Evolutionary conservation across 2,329 filamentous ascomycete species (phyloP).

Genomic region (Sporothrix humicola): DNA sequence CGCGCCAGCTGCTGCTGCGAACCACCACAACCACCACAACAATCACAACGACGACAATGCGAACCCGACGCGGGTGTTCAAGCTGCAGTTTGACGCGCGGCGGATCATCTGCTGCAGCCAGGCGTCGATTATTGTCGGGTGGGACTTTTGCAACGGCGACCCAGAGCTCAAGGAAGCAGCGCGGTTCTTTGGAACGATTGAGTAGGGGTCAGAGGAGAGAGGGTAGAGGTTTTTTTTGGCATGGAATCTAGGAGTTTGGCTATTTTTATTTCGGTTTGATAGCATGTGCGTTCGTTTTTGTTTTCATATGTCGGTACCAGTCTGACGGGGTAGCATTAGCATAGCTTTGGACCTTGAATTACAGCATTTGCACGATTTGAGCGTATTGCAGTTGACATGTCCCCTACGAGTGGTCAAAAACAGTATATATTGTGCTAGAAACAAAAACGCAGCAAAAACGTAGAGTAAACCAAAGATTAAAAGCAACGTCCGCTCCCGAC

Average conservation of each 20-base stretch:
- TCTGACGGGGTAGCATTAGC: conserved; percentile 1
- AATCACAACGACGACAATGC: conserved; percentile 47
- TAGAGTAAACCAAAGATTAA: background rate
- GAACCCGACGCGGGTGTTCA: conserved; percentile 76
- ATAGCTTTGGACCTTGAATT: conserved; percentile 1
- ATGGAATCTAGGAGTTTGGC: background rate
- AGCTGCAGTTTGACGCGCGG: conserved; percentile 92
- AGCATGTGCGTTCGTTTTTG: background rate
- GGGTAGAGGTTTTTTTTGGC: background rate
- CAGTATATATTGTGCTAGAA: background rate
- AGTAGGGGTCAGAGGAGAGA: conserved; percentile 44
- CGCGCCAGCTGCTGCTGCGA: conserved; percentile 48
- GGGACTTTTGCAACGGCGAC: conserved; percentile 95
- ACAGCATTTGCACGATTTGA: background rate
- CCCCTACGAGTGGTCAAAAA: background rate
- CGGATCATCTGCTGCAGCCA: conserved; percentile 95
- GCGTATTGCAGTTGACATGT: background rate
- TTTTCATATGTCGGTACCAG: conserved; percentile 1
- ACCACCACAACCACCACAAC: too few species aligned
- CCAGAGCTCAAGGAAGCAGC: conserved; percentile 77
- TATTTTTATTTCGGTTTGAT: background rate
- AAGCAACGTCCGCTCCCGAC: too few species aligned
- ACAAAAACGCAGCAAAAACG: conserved; percentile 18
- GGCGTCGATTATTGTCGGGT: conserved; percentile 88
- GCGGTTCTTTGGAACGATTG: conserved; percentile 74